Evolutionary conservation across 805 yeast species (phyloP).

Genomic region (Ogataea populi-albae): DNA sequence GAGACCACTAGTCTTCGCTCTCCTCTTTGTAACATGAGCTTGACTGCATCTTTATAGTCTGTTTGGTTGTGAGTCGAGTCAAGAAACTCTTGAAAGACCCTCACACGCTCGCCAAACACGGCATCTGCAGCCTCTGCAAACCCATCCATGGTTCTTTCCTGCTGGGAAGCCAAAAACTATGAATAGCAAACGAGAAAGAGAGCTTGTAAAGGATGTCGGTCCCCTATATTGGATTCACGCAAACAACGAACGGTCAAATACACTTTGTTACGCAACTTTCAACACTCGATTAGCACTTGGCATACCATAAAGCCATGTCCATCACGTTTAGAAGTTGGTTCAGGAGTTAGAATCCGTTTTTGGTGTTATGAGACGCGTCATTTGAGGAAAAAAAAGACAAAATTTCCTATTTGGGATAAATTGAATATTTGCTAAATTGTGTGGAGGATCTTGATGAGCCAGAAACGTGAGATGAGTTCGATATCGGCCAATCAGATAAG

Average conservation of each 20-base stretch:
- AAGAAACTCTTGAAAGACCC: constrained; percentile 85
- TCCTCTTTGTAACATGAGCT: constrained; percentile 67
- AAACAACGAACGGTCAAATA: too few relatives aligned
- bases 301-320: too few relatives aligned
- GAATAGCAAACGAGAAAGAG: constrained; percentile 4
- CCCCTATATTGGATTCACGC: constrained; percentile 6
- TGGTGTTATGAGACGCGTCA: constrained; percentile 6
- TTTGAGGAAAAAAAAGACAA: constrained; percentile 3
- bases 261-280: too few relatives aligned
- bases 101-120: constrained; percentile 73
- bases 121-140: constrained; percentile 31
- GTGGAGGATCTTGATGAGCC: too few relatives aligned
- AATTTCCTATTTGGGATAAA: constrained; percentile 12
- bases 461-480: too few relatives aligned
- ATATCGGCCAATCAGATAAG: too few relatives aligned
- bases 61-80: constrained; percentile 51
- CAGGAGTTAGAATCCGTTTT: too few relatives aligned
- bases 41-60: constrained; percentile 66
- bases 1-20: constrained; percentile 67
- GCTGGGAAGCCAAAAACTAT: not conserved
- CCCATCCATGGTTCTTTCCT: constrained; percentile 23
- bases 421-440: too few relatives aligned
- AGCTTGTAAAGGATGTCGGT: constrained; percentile 6
- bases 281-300: too few relatives aligned
- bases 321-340: too few relatives aligned